Evolutionary conservation across 2,329 filamentous ascomycete species (phyloP).

Genomic region (Cytospora leucostoma): DNA sequence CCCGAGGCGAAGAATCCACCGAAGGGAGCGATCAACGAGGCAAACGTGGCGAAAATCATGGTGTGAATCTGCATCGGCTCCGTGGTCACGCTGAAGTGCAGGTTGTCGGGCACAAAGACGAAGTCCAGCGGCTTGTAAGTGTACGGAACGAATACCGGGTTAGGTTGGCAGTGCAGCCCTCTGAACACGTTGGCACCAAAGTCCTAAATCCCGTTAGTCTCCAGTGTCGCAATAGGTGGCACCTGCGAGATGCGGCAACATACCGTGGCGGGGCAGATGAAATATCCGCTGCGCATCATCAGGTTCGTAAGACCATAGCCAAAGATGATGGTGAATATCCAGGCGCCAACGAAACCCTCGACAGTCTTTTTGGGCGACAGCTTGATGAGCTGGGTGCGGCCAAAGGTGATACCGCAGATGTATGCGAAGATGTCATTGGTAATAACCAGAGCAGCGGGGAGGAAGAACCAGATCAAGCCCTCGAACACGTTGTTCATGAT

Average conservation of each 20-base stretch:
- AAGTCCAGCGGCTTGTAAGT: slow-evolving; percentile 72
- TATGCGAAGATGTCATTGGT: slow-evolving; percentile 99
- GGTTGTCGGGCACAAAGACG: slow-evolving; percentile 66
- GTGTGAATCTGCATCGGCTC: slow-evolving; percentile 94
- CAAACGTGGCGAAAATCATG: slow-evolving; percentile 86
- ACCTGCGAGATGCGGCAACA: slow-evolving; percentile 33
- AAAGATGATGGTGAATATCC: slow-evolving; percentile 91
- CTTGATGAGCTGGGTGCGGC: slow-evolving; percentile 94
- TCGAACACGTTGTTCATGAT: slow-evolving; percentile 99
- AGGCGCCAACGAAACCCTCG: slow-evolving; percentile 94
- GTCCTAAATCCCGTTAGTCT: slow-evolving; percentile 51
- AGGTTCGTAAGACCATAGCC: slow-evolving; percentile 80
- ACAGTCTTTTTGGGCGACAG: slow-evolving; percentile 99
- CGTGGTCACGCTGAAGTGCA: slow-evolving; percentile 67
- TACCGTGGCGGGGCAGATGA: slow-evolving; percentile 93
- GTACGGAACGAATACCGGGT: slow-evolving; percentile 84
- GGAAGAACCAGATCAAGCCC: slow-evolving; percentile 99
- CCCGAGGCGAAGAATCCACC: slow-evolving; percentile 98
- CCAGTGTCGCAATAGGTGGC: slow-evolving; percentile 20
- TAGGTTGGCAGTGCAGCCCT: slow-evolving; percentile 84
- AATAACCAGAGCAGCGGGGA: slow-evolving; percentile 91
- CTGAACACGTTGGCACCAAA: slow-evolving; percentile 92
- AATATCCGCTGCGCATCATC: slow-evolving; percentile 90
- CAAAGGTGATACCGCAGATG: slow-evolving; percentile 95
- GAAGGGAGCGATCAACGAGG: slow-evolving; percentile 94